These are phyloP conservation scores for Stephania yunnanensis DNA, from an alignment of 164 flowering plant genomes.

Conservation along the genomic window DNA sequence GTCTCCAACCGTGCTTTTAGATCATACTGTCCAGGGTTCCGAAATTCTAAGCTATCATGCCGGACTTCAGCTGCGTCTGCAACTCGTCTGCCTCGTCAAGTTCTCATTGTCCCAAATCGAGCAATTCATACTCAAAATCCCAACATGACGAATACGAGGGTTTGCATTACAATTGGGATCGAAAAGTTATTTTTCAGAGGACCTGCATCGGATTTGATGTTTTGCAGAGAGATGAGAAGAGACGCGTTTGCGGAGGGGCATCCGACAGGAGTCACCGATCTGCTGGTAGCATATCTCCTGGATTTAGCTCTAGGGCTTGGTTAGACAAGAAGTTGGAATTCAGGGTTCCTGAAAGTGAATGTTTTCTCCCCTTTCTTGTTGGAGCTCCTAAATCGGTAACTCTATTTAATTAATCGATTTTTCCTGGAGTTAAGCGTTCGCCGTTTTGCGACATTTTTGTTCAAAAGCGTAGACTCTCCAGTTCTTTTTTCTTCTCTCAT, in stretches of 20 bases:
- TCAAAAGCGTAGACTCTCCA: too few relatives aligned
- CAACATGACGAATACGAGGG: slow-evolving; percentile 13
- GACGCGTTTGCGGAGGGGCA: slow-evolving; percentile 1
- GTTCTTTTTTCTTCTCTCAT: too few relatives aligned
- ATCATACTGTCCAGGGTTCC: background rate
- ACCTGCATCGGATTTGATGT: slow-evolving; percentile 12
- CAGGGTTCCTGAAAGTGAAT: slow-evolving; percentile 24
- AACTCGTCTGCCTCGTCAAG: slow-evolving; percentile 20
- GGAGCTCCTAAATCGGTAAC: slow-evolving; percentile 28
- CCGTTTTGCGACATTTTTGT: too few relatives aligned
- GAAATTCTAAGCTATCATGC: slow-evolving; percentile 15
- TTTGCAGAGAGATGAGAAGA: slow-evolving; percentile 15
- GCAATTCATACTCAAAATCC: slow-evolving; percentile 11
- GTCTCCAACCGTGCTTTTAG: slow-evolving; percentile 2
- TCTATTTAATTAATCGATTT: background rate
- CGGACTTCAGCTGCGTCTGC: slow-evolving; percentile 26
- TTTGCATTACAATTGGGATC: slow-evolving; percentile 17
- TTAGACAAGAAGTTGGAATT: slow-evolving; percentile 22
- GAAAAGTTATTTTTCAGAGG: slow-evolving; percentile 6
- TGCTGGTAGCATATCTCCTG: slow-evolving; percentile 13
- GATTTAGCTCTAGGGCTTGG: slow-evolving; percentile 23
- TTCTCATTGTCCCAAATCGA: slow-evolving; percentile 18
- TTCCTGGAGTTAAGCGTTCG: too few relatives aligned
- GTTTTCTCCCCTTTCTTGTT: slow-evolving; percentile 28
- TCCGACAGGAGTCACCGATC: slow-evolving; percentile 18